phyloP scores from a whole-genome alignment of 306 rosid species.

The Nissolia schottii region DNA sequence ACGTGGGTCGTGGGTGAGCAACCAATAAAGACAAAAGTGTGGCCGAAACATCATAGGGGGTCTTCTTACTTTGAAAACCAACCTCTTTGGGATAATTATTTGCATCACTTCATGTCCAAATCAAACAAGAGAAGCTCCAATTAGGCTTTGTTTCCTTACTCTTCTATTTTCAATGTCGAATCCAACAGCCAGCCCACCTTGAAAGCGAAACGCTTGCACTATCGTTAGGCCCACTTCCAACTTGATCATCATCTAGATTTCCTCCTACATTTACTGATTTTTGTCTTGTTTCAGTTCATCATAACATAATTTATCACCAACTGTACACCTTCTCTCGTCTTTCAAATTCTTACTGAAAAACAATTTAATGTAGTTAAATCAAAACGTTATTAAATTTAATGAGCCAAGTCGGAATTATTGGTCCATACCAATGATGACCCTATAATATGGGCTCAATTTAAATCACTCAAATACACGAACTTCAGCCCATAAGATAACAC shows the following conservation, averaged over 20 bases:
- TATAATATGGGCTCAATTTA: no score
- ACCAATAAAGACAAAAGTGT: conserved; percentile 10
- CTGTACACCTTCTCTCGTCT: neutral
- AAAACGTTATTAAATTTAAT: no score
- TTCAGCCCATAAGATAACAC: no score
- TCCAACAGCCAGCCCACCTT: conserved; percentile 48
- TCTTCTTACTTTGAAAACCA: conserved; percentile 21
- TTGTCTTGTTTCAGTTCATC: conserved; percentile 4
- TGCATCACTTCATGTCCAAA: conserved; percentile 34
- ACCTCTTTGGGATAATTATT: conserved; percentile 32
- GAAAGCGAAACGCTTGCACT: conserved; percentile 28
- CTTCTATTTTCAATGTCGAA: conserved; percentile 31
- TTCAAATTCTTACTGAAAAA: neutral
- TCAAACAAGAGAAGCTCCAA: conserved; percentile 27
- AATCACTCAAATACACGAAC: no score
- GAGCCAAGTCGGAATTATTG: no score
- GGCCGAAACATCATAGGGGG: conserved; percentile 35
- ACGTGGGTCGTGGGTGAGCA: conserved; percentile 28
- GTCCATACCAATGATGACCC: no score
- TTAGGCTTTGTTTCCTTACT: conserved; percentile 1
- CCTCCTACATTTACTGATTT: neutral
- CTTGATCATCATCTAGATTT: conserved; percentile 7
- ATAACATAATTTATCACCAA: neutral
- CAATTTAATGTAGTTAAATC: neutral
- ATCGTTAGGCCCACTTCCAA: conserved; percentile 23